These are phyloP conservation scores for Ustilago esculenta DNA, from an alignment of 1,284 basidiomycete species.

Conservation along the genomic window DNA sequence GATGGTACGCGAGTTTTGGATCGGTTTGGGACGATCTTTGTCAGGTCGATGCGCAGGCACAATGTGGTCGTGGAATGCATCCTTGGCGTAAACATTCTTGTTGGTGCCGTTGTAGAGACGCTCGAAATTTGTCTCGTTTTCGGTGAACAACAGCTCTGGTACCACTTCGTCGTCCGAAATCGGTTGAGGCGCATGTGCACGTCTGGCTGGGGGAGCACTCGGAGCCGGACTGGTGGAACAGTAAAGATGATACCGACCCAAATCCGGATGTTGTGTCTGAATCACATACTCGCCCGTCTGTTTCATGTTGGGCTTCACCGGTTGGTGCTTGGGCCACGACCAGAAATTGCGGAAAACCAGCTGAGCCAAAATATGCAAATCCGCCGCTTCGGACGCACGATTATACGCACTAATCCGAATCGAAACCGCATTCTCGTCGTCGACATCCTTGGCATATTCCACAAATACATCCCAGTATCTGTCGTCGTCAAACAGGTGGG, in stretches of 20 bases:
- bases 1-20: conserved; percentile 54
- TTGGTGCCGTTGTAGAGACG: conserved; percentile 82
- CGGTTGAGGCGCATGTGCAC: conserved; percentile 68
- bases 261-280: conserved; percentile 76
- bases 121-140: conserved; percentile 95
- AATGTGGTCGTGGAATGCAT: conserved; percentile 98
- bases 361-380: conserved; percentile 91
- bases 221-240: conserved; percentile 91
- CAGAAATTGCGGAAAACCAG: conserved; percentile 97
- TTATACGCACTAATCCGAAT: conserved; percentile 96
- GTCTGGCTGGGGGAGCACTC: conserved; percentile 75
- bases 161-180: conserved; percentile 70
- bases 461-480: conserved; percentile 88
- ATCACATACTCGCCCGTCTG: conserved; percentile 70
- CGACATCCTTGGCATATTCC: conserved; percentile 96
- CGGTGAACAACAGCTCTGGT: conserved; percentile 67
- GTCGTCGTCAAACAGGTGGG: conserved; percentile 89
- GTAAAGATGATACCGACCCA: conserved; percentile 75
- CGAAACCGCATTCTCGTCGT: conserved; percentile 85
- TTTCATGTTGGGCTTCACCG: conserved; percentile 76
- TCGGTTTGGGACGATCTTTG: conserved; percentile 57
- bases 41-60: conserved; percentile 77
- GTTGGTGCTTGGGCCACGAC: conserved; percentile 89
- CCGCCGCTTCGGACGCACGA: conserved; percentile 93
- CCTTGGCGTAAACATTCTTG: conserved; percentile 89